phyloP scores from a whole-genome alignment of 495 filamentous ascomycete species.

The Paragyromitra xinjiangensis region DNA sequence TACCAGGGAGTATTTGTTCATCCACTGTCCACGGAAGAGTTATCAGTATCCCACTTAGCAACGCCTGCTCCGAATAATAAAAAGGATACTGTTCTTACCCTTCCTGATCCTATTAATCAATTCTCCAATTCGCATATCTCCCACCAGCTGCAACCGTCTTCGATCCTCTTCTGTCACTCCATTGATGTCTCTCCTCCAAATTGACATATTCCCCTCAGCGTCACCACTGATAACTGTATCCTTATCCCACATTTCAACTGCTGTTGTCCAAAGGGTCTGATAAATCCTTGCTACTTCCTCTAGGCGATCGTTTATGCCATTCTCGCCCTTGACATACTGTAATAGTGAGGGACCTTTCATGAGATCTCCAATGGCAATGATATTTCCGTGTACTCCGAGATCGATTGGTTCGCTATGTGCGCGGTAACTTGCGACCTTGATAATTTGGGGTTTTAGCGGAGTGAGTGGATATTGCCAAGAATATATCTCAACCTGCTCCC shows the following conservation, averaged over 20 bases:
- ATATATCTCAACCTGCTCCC: conserved; percentile 60
- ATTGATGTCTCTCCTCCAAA: conserved; percentile 73
- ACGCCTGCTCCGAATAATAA: no score
- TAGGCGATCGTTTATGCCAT: conserved; percentile 55
- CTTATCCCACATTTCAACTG: conserved; percentile 73
- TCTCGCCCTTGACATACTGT: conserved; percentile 66
- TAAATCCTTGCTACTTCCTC: conserved; percentile 80
- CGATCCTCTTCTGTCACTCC: conserved; percentile 79
- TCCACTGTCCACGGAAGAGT: conserved; percentile 21
- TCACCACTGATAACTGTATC: conserved; percentile 83
- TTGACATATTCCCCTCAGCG: conserved; percentile 83
- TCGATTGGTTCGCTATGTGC: conserved; percentile 87
- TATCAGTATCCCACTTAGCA: conserved; percentile 1
- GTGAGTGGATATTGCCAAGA: conserved; percentile 57
- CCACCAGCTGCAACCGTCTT: conserved; percentile 73
- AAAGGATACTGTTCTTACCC: conserved; percentile 59
- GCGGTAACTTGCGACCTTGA: conserved; percentile 75
- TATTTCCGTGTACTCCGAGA: conserved; percentile 72
- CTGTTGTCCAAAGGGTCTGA: conserved; percentile 81
- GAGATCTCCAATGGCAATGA: conserved; percentile 86
- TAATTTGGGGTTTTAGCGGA: conserved; percentile 64
- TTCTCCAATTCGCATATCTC: conserved; percentile 86
- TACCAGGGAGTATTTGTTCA: conserved; percentile 41
- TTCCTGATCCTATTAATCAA: conserved; percentile 85
- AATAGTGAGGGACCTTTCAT: conserved; percentile 91